Evolutionary conservation across 805 yeast genomes (phyloP), one percentile per base, ranked within the genome.

Genomic region (Candida stauntonica): DNA sequence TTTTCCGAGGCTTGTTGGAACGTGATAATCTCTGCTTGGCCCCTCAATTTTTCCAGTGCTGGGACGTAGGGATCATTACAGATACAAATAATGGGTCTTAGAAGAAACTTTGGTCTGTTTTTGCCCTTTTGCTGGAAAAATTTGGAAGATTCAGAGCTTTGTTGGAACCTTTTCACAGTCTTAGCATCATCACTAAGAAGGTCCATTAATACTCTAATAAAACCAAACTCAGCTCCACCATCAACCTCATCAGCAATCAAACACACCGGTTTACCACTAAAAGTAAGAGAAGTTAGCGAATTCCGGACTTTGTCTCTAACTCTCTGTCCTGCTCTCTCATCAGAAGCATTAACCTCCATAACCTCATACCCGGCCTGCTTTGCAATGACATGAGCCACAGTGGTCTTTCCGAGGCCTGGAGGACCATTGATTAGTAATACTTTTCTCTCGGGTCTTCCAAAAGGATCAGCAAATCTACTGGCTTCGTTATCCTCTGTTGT

Each of bases 321-420:
- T 5, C 58, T 54, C n/a, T 60, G 60, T 0, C 83, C 86, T 0
- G 82, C 72, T 44, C 91, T 68, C 54, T 82, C 87, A 52, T 81
- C 88, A 58, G 84, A 75, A 5, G 98, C 96, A 62, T 91, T 91
- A 44, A 91, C 72, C 52, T 91, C 99, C 48, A 83, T 72, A 0
- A 84, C 73, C 32, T 79, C 77, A 57, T 84, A 91, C 0, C 95
- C 95, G 28, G 85, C 73, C 47, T 86, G 95, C 32, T 69, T 71
- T 3, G 96, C 93, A 26, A 88, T 72, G 2, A 87, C 75, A 54
- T 89, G 96, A 0, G 91, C 86, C 2, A 88, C 80, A 0, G 93
- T 76, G 0, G 98, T 89, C 56, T 91, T 91, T 8, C 99, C 99
- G 14, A 83, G 70, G 2, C 99, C 99, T 0, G 96, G 88, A 0